phyloP scores from a whole-genome alignment of 73 alveolate genomes.

The Tetrahymena borealis region DNA sequence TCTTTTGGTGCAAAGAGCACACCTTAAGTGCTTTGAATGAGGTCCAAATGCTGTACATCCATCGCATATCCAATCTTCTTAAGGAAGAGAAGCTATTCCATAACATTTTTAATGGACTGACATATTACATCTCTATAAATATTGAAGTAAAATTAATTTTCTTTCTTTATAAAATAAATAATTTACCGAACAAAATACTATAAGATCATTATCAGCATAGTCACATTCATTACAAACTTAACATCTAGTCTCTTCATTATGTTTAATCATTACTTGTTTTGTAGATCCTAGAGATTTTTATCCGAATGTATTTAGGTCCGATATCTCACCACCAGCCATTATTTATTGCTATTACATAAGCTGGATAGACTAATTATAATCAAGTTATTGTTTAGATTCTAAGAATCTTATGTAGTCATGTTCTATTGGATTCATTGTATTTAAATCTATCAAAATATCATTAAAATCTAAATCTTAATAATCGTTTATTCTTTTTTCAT shows the following conservation, averaged over 20 bases:
- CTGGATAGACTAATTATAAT: neutral
- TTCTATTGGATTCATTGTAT: neutral
- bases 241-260: slow-evolving; percentile 39
- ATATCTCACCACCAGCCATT: neutral
- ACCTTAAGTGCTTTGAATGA: slow-evolving; percentile 18
- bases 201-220: slow-evolving; percentile 44
- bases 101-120: slow-evolving; percentile 48
- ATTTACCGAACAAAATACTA: slow-evolving; percentile 35
- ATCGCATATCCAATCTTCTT: slow-evolving; percentile 47
- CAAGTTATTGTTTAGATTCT: neutral
- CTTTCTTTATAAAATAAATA: neutral
- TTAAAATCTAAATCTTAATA: neutral
- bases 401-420: neutral
- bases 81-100: slow-evolving; percentile 32
- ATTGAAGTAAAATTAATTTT: neutral
- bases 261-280: neutral
- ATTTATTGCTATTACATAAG: neutral
- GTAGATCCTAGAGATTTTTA: neutral
- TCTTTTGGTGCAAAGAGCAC: slow-evolving; percentile 41
- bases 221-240: slow-evolving; percentile 47
- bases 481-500: neutral
- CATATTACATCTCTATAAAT: slow-evolving; percentile 17
- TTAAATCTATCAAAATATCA: neutral
- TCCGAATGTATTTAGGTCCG: neutral
- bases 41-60: slow-evolving; percentile 36